These are phyloP conservation scores for Fusarium foetens DNA, from an alignment of 2,329 filamentous ascomycete genomes.

Conservation along the genomic window DNA sequence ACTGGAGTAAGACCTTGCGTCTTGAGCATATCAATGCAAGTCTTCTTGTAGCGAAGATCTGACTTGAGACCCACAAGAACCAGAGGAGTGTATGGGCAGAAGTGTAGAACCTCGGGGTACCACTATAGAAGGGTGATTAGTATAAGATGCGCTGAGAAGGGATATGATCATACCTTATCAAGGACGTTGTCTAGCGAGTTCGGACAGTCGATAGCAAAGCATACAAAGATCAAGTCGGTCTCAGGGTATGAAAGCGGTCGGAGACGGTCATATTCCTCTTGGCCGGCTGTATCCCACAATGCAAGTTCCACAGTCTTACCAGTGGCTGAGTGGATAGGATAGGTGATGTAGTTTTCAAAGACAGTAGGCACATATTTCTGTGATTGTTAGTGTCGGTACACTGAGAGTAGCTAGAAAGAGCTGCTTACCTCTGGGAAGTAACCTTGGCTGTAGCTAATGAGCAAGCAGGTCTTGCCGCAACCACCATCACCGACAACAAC, in stretches of 20 bases:
- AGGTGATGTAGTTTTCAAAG: conserved; percentile 99
- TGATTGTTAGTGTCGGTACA: conserved; percentile 12
- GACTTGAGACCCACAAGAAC: conserved; percentile 97
- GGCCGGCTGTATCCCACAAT: conserved; percentile 97
- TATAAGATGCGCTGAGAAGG: not conserved
- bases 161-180: conserved; percentile 79
- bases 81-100: conserved; percentile 96
- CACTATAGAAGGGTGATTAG: conserved; percentile 67
- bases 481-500: conserved; percentile 98
- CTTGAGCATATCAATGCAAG: conserved; percentile 98
- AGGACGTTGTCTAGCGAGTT: conserved; percentile 98
- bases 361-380: conserved; percentile 99
- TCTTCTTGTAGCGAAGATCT: conserved; percentile 93
- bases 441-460: conserved; percentile 98
- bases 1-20: conserved; percentile 97
- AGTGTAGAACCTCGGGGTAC: conserved; percentile 99
- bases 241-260: conserved; percentile 97
- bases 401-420: not conserved
- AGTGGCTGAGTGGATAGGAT: conserved; percentile 85
- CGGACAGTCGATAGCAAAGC: conserved; percentile 98
- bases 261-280: conserved; percentile 98
- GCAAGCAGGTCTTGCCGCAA: conserved; percentile 96
- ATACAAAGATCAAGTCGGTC: conserved; percentile 97
- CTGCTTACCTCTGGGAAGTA: conserved; percentile 93
- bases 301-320: conserved; percentile 97